Evolutionary conservation across 106 monocot genomes (phyloP).

Genomic region (Dendrobium nobile): DNA sequence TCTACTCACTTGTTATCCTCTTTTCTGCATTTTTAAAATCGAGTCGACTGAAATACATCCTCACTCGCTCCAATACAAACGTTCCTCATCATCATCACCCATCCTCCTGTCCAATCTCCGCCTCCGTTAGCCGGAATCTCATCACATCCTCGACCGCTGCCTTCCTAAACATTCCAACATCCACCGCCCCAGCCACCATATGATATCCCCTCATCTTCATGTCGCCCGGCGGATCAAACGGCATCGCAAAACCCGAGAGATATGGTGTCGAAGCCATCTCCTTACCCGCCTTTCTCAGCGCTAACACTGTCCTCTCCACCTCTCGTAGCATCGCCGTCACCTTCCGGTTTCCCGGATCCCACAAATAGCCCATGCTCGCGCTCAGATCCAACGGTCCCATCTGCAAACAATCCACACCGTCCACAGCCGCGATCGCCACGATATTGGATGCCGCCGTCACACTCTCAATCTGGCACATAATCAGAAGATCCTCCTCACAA

Average conservation of each 20-base stretch:
- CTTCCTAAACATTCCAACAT: slow-evolving; percentile 63
- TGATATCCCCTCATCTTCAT: slow-evolving; percentile 82
- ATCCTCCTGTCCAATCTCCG: slow-evolving; percentile 57
- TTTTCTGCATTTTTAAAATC: background rate
- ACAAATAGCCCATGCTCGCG: slow-evolving; percentile 80
- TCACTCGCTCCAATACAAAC: slow-evolving; percentile 72
- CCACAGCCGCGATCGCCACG: slow-evolving; percentile 72
- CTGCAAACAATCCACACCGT: slow-evolving; percentile 81
- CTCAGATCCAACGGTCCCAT: slow-evolving; percentile 91
- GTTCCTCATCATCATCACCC: slow-evolving; percentile 21
- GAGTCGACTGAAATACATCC: background rate
- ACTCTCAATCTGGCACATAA: slow-evolving; percentile 75
- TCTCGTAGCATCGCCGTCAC: slow-evolving; percentile 56
- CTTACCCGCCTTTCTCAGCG: slow-evolving; percentile 5
- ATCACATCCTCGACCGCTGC: slow-evolving; percentile 76
- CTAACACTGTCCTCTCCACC: slow-evolving; percentile 53
- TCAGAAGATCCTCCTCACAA: slow-evolving; percentile 64
- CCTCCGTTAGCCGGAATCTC: slow-evolving; percentile 34
- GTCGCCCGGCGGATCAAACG: slow-evolving; percentile 58
- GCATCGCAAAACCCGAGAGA: slow-evolving; percentile 78
- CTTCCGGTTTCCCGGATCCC: slow-evolving; percentile 77
- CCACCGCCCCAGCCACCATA: slow-evolving; percentile 76
- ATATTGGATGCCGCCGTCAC: slow-evolving; percentile 27
- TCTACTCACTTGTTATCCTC: background rate
- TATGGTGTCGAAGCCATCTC: slow-evolving; percentile 18